Percentiles rank a stretch among this genome's conserved stretches.
Conservation (phyloP, 2,329 filamentous ascomycete species). For the Aspergillus carbonarius region DNA sequence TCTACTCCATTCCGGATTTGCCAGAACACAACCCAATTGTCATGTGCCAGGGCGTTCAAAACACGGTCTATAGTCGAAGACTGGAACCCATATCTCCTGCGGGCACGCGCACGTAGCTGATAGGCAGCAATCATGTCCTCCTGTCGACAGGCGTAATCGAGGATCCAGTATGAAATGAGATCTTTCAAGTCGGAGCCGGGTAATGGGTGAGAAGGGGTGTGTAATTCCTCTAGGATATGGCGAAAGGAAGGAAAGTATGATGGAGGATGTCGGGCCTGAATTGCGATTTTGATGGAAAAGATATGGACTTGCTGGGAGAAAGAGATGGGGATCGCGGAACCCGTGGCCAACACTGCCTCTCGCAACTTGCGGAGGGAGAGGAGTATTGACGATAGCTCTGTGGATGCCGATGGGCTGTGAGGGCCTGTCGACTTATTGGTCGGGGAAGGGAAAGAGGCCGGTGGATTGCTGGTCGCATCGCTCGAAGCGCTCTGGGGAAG, state of each 20-base stretch:
- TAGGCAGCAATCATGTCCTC: constrained; percentile 73
- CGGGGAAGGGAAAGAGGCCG: constrained; percentile 28
- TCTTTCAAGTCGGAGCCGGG: constrained; percentile 73
- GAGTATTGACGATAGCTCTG: constrained; percentile 71
- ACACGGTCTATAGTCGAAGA: constrained; percentile 69
- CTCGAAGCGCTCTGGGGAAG: constrained; percentile 47
- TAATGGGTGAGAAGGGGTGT: constrained; percentile 63
- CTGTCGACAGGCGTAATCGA: constrained; percentile 86
- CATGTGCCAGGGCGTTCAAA: constrained; percentile 69
- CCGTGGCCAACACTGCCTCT: constrained; percentile 74
- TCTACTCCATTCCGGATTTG: constrained; percentile 70
- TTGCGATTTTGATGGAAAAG: constrained; percentile 81
- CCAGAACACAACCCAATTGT: constrained; percentile 81
- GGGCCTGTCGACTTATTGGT: constrained; percentile 22
- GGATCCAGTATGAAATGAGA: constrained; percentile 74
- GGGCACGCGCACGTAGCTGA: constrained; percentile 55
- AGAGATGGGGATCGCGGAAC: constrained; percentile 69
- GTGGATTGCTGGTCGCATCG: constrained; percentile 42
- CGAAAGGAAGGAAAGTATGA: constrained; percentile 87
- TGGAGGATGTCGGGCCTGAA: constrained; percentile 78
- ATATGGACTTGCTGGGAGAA: constrained; percentile 90
- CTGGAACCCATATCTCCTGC: constrained; percentile 55
- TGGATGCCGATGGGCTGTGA: constrained; percentile 47
- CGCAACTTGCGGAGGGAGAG: constrained; percentile 86
- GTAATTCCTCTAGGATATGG: constrained; percentile 72